Conservation (phyloP, 2,329 filamentous ascomycete genomes). For the Knufia fluminis region DNA sequence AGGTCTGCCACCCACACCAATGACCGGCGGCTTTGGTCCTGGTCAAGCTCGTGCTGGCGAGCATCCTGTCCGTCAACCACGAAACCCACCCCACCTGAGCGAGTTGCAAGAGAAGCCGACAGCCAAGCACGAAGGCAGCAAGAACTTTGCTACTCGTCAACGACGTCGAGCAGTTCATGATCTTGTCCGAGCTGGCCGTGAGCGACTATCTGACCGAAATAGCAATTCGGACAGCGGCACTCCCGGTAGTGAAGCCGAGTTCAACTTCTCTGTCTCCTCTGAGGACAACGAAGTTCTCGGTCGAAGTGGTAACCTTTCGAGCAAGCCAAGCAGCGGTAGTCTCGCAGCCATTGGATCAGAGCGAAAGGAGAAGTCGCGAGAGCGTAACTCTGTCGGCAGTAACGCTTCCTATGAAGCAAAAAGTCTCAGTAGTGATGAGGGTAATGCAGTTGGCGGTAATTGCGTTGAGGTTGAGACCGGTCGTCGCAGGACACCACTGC, state of each 20-base stretch:
- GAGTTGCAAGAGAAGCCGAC: conserved; percentile 86
- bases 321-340: conserved; percentile 63
- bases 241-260: conserved; percentile 74
- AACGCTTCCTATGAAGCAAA: conserved; percentile 44
- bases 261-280: conserved; percentile 55
- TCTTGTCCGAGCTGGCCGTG: conserved; percentile 78
- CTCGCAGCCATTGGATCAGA: conserved; percentile 83
- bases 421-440: conserved; percentile 57
- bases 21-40: conserved; percentile 80
- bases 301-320: conserved; percentile 72
- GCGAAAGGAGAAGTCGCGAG: conserved; percentile 63
- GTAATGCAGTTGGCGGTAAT: conserved; percentile 47
- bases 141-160: conserved; percentile 92
- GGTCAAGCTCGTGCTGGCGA: conserved; percentile 89
- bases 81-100: conserved; percentile 82
- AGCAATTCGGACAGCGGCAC: conserved; percentile 66
- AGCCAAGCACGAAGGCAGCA: conserved; percentile 83
- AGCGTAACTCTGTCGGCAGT: conserved; percentile 46
- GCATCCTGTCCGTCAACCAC: conserved; percentile 86
- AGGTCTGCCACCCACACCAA: conserved; percentile 68
- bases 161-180: conserved; percentile 87
- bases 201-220: conserved; percentile 61
- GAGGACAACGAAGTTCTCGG: conserved; percentile 64
- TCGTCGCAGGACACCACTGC: conserved; percentile 73
- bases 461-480: conserved; percentile 44